A percentile compares a stretch with the other conserved stretches of the same genome.
Evolutionary conservation across 2,329 filamentous ascomycete species (phyloP).

Genomic region (Elsinoe perseae): DNA sequence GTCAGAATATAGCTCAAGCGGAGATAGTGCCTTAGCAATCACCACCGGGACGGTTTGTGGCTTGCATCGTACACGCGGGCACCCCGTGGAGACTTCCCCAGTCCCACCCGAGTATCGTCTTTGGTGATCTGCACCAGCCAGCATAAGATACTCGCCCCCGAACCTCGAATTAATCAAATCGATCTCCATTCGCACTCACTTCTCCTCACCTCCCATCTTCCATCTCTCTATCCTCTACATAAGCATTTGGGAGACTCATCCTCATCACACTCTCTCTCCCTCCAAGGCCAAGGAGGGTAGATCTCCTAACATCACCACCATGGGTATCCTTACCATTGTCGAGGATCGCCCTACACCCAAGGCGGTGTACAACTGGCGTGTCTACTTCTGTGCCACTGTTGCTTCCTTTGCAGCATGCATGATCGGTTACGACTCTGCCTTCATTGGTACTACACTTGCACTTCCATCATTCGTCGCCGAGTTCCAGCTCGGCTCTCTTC

Average conservation of each 20-base stretch:
- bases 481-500: constrained; percentile 54
- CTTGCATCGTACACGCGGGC: constrained; percentile 11
- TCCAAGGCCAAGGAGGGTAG: not conserved
- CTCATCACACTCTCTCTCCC: not conserved
- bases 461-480: constrained; percentile 61
- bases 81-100: constrained; percentile 13
- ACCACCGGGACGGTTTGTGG: not conserved
- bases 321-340: constrained; percentile 32
- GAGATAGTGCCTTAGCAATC: constrained; percentile 7
- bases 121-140: not conserved
- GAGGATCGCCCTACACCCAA: constrained; percentile 46
- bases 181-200: constrained; percentile 8
- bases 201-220: not conserved
- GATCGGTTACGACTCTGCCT: constrained; percentile 62
- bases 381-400: constrained; percentile 48
- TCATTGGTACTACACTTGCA: constrained; percentile 69
- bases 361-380: constrained; percentile 53
- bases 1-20: not conserved
- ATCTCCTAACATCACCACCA: constrained; percentile 20
- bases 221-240: too few relatives aligned
- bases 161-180: constrained; percentile 12
- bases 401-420: constrained; percentile 52
- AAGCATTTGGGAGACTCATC: too few relatives aligned
- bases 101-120: constrained; percentile 1
- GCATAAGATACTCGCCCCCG: constrained; percentile 12